Percentiles rank a stretch among this genome's conserved stretches.
These are phyloP conservation scores for Colletotrichum liaoningense DNA, from an alignment of 2,329 filamentous ascomycete species.

Conservation along the genomic window DNA sequence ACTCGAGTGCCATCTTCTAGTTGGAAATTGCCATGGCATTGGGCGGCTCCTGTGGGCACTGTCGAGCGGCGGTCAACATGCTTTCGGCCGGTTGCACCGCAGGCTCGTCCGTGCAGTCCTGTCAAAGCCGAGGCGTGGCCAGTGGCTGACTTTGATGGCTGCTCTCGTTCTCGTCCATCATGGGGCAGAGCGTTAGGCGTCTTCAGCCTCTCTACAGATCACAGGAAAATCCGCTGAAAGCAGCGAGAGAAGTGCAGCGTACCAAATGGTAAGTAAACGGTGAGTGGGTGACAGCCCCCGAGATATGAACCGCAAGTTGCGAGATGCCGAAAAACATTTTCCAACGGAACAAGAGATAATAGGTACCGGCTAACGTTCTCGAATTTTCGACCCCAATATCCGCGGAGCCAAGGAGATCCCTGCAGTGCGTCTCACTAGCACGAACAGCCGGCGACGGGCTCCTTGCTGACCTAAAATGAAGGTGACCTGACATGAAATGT, in stretches of 20 bases:
- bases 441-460: slow-evolving; percentile 15
- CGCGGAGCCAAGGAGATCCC: slow-evolving; percentile 22
- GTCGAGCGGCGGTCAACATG: slow-evolving; percentile 13
- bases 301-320: not conserved
- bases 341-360: slow-evolving; percentile 9
- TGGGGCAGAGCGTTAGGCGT: not conserved
- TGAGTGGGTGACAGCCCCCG: not conserved
- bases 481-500: slow-evolving; percentile 4
- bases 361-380: slow-evolving; percentile 18
- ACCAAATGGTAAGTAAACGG: not conserved
- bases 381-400: slow-evolving; percentile 27
- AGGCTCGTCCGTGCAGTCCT: slow-evolving; percentile 15
- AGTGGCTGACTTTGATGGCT: slow-evolving; percentile 10
- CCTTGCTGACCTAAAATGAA: slow-evolving; percentile 26
- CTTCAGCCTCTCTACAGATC: not conserved
- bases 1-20: slow-evolving; percentile 1
- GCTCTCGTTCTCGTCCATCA: not conserved
- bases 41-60: slow-evolving; percentile 1
- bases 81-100: slow-evolving; percentile 28
- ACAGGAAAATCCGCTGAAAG: not conserved
- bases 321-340: not conserved
- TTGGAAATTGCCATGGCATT: slow-evolving; percentile 12
- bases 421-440: slow-evolving; percentile 20
- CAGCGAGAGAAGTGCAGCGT: not conserved
- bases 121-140: slow-evolving; percentile 28